Conservation (phyloP, 1,284 basidiomycete species). For the Cutaneotrichosporon spelunceum region DNA sequence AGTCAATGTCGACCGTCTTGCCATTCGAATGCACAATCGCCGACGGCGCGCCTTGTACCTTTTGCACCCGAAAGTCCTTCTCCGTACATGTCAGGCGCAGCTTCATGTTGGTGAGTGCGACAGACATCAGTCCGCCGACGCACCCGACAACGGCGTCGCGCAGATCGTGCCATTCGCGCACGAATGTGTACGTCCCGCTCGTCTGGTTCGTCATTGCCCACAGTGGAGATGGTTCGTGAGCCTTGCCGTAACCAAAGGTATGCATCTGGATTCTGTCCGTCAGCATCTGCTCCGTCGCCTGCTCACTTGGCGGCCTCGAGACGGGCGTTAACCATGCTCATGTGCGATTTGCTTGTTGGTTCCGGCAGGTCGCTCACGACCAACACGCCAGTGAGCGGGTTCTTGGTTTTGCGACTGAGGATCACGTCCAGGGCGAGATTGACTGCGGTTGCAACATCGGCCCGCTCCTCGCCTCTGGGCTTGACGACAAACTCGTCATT, state of each 20-base stretch:
- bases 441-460: conserved; percentile 92
- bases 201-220: conserved; percentile 99
- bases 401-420: conserved; percentile 85
- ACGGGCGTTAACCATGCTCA: conserved; percentile 93
- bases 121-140: conserved; percentile 89
- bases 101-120: conserved; percentile 83
- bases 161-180: conserved; percentile 88
- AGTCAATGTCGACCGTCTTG: conserved; percentile 87
- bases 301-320: conserved; percentile 81
- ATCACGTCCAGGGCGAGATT: conserved; percentile 91
- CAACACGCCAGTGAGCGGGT: conserved; percentile 83
- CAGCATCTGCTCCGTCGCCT: not conserved
- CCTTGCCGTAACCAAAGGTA: conserved; percentile 91
- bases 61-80: conserved; percentile 80
- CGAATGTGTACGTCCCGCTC: conserved; percentile 93
- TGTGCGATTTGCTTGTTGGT: conserved; percentile 88
- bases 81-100: conserved; percentile 65
- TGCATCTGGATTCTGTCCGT: conserved; percentile 74
- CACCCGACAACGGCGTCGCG: conserved; percentile 84
- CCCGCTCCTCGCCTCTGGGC: conserved; percentile 77
- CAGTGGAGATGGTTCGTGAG: conserved; percentile 93
- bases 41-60: conserved; percentile 78
- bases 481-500: conserved; percentile 63
- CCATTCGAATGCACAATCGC: conserved; percentile 82
- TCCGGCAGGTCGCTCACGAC: conserved; percentile 86